Evolutionary conservation across 1,284 basidiomycete species (phyloP), one percentile per base, ranked within the genome.

Genomic region (Leucoagaricus sp.): DNA sequence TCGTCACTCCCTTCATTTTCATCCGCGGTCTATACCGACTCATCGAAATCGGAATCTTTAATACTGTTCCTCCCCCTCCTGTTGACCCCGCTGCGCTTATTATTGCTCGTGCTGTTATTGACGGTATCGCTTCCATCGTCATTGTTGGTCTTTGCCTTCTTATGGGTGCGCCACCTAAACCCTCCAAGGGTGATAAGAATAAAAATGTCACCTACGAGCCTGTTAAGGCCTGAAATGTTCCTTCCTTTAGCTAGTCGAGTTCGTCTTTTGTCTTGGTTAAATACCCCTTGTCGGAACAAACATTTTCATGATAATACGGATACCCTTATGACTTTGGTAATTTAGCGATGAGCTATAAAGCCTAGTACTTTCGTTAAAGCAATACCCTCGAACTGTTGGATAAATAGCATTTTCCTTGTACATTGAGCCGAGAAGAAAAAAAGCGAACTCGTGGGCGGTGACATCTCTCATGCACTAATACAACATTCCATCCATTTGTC

Each of bases 141-240:
- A 26, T 31, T 10, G 45, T 25, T 23, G 44, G 23, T 1, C 36
- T 46, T 25, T 42, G 40, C 6, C 26, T 54, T 13, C 33, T 13
- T 12, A 54, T 54, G 53, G 53, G 53, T 38, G 53, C 53, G 17
- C 53, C 19, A 19, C 53, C 53, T 6, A 54, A 38, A 15, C 53
- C 53, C 12, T 12, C 13, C 10, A 40, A 54, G 26, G 49, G 26
- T 29, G 34, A 8, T 29, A 51, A 51, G 49, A 15, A 48, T 19
- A n/a, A n/a, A 5, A 19, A 12, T 29, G 46, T 48, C 10, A n/a
- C 31, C 7, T 19, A 48, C 36, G 36, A 38, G 36, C 36, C 36
- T 5, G 36, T 38, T 4, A 38, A 38, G 36, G 36, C 13, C 36
- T 38, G 17, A n/a, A 38, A 5, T 9, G 12, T 8, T 15, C 36